A percentile compares a stretch with the other conserved stretches of the same genome.
These are phyloP conservation scores for Acrodontium crateriforme DNA, from an alignment of 2,329 filamentous ascomycete genomes.

Conservation along the genomic window DNA sequence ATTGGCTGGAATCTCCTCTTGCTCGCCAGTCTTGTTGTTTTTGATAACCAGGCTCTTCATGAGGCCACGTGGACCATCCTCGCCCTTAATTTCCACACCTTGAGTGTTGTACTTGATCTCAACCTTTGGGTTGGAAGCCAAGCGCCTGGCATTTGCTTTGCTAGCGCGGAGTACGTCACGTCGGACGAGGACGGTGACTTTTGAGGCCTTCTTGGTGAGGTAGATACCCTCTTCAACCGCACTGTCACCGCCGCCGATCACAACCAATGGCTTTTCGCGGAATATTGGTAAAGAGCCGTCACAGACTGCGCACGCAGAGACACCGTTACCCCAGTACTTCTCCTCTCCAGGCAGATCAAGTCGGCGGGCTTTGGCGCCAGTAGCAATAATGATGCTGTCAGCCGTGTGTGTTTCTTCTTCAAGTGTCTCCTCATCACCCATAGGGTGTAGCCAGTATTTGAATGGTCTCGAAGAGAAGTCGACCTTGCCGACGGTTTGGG, in stretches of 20 bases:
- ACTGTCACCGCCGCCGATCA: slow-evolving; percentile 93
- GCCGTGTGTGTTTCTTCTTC: slow-evolving; percentile 66
- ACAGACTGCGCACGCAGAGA: slow-evolving; percentile 93
- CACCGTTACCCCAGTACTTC: slow-evolving; percentile 93
- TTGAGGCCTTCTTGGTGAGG: slow-evolving; percentile 91
- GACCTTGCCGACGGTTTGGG: slow-evolving; percentile 80
- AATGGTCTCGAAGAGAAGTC: slow-evolving; percentile 78
- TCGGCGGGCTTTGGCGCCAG: slow-evolving; percentile 79
- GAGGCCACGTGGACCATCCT: slow-evolving; percentile 56
- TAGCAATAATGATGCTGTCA: slow-evolving; percentile 86
- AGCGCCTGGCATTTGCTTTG: slow-evolving; percentile 79
- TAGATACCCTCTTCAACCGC: slow-evolving; percentile 96
- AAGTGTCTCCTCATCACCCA: slow-evolving; percentile 65
- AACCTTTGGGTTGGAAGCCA: slow-evolving; percentile 75
- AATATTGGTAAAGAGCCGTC: slow-evolving; percentile 96
- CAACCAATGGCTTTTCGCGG: slow-evolving; percentile 85
- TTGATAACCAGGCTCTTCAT: slow-evolving; percentile 82
- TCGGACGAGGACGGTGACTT: slow-evolving; percentile 87
- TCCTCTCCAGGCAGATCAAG: slow-evolving; percentile 78
- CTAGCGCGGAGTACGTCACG: slow-evolving; percentile 74
- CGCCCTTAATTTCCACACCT: slow-evolving; percentile 72
- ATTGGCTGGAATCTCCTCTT: slow-evolving; percentile 77
- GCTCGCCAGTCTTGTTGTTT: slow-evolving; percentile 59
- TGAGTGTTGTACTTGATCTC: slow-evolving; percentile 77
- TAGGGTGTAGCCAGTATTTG: slow-evolving; percentile 60